phyloP scores from a whole-genome alignment of 495 filamentous ascomycete species.

The Parathielavia appendiculata region DNA sequence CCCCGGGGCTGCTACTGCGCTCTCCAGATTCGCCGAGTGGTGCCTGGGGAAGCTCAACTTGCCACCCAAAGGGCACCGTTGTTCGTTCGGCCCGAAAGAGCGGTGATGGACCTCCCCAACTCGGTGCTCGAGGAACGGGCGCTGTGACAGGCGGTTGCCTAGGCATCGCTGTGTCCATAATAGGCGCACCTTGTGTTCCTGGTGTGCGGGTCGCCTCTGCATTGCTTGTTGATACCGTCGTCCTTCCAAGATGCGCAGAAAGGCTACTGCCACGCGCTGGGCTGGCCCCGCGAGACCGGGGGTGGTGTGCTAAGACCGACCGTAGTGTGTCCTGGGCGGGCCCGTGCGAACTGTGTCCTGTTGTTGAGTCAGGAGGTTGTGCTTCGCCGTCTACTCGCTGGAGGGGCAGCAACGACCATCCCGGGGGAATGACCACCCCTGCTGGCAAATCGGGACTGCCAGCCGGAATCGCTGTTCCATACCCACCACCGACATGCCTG shows the following conservation, averaged over 20 bases:
- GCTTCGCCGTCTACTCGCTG: constrained; percentile 48
- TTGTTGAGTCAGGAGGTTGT: constrained; percentile 15
- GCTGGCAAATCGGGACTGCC: constrained; percentile 66
- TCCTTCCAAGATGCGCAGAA: constrained; percentile 2
- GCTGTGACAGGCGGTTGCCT: constrained; percentile 31
- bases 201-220: neutral
- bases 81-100: constrained; percentile 28
- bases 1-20: neutral
- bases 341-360: constrained; percentile 14
- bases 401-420: constrained; percentile 70
- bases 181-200: neutral
- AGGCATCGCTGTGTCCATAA: neutral
- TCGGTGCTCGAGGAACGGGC: constrained; percentile 39
- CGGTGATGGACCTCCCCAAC: constrained; percentile 40
- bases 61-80: constrained; percentile 16
- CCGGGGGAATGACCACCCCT: constrained; percentile 65
- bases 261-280: constrained; percentile 6
- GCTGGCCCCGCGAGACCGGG: constrained; percentile 9
- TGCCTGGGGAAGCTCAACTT: neutral
- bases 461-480: constrained; percentile 49
- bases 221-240: constrained; percentile 1
- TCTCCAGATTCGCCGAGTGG: constrained; percentile 12
- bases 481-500: constrained; percentile 39
- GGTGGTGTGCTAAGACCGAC: neutral
- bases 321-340: constrained; percentile 9